Conservation (phyloP, 129 eudicot species). For the Gnaphalium uliginosum region DNA sequence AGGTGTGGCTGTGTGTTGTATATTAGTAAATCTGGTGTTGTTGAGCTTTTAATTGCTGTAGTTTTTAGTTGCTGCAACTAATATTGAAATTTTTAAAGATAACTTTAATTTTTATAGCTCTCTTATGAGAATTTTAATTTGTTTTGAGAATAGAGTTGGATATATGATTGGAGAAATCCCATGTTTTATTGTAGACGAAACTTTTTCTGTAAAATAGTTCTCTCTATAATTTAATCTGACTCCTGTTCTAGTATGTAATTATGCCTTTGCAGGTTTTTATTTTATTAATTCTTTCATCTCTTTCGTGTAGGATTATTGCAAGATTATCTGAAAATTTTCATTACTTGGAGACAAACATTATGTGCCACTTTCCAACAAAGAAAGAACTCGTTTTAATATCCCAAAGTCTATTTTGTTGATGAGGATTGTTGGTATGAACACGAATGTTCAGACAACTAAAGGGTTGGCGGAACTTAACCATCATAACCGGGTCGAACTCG, state of each 20-base stretch:
- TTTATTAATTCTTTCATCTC: slow-evolving; percentile 11
- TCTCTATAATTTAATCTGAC: too few relatives aligned
- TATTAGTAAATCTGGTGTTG: too few relatives aligned
- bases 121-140: too few relatives aligned
- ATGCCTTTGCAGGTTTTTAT: slow-evolving; percentile 8
- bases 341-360: slow-evolving; percentile 47
- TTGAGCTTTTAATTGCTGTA: too few relatives aligned
- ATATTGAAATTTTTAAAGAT: too few relatives aligned
- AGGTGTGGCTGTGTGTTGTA: neutral
- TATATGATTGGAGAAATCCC: neutral
- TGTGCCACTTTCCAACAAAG: slow-evolving; percentile 46
- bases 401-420: slow-evolving; percentile 53
- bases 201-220: neutral
- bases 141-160: slow-evolving; percentile 8
- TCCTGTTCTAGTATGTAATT: neutral
- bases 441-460: slow-evolving; percentile 39
- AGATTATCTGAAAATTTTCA: slow-evolving; percentile 28
- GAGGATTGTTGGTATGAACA: slow-evolving; percentile 46
- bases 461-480: slow-evolving; percentile 53
- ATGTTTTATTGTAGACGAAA: neutral
- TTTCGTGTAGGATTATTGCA: slow-evolving; percentile 33
- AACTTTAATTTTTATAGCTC: too few relatives aligned
- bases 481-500: slow-evolving; percentile 33
- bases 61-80: too few relatives aligned
- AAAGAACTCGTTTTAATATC: slow-evolving; percentile 37